Conservation (phyloP, 176 grass and related monocot genomes). For the Tillandsia fasciculata region DNA sequence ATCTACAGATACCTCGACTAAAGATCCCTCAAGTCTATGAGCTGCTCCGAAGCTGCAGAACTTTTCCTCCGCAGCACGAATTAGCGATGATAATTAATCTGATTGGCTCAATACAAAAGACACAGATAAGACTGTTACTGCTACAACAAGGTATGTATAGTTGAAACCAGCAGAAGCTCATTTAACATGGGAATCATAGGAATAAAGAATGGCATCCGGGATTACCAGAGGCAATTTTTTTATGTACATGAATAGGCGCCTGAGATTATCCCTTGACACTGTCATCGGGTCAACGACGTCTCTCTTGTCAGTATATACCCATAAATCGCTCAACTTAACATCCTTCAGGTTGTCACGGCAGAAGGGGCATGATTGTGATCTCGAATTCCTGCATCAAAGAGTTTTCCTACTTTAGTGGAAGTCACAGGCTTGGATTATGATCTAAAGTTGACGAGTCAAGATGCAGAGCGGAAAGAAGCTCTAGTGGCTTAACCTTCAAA, state of each 20-base stretch:
- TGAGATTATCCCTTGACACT: constrained; percentile 60
- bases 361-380: constrained; percentile 89
- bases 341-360: constrained; percentile 63
- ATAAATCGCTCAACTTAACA: constrained; percentile 64
- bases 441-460: too few relatives aligned
- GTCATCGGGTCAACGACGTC: constrained; percentile 59
- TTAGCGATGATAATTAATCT: not conserved
- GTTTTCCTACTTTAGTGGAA: not conserved
- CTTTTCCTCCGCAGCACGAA: not conserved
- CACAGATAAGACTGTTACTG: not conserved
- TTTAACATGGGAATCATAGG: constrained; percentile 65
- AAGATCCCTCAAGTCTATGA: not conserved
- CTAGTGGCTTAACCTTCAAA: too few relatives aligned
- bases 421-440: not conserved
- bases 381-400: constrained; percentile 47
- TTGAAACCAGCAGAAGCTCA: constrained; percentile 24
- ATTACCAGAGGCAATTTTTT: constrained; percentile 70
- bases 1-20: not conserved
- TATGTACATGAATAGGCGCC: constrained; percentile 73
- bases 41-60: not conserved
- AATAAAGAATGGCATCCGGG: constrained; percentile 58
- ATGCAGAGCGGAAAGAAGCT: too few relatives aligned
- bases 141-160: not conserved
- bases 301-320: constrained; percentile 59
- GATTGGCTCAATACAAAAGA: not conserved